These are phyloP conservation scores for Diaporthe citri DNA, from an alignment of 2,329 filamentous ascomycete species.

Conservation along the genomic window DNA sequence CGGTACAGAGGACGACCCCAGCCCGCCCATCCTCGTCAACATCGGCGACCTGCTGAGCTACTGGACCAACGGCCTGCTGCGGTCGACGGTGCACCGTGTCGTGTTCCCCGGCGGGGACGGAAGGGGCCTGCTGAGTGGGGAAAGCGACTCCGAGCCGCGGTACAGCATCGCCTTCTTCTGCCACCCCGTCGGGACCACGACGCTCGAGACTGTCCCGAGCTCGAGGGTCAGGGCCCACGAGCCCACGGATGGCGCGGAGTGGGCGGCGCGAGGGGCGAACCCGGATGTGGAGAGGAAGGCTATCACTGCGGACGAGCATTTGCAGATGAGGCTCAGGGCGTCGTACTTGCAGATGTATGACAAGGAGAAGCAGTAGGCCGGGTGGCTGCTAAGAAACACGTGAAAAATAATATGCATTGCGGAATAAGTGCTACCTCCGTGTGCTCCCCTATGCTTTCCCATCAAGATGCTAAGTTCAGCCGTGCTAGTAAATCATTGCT, in stretches of 20 bases:
- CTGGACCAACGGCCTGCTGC: conserved; percentile 91
- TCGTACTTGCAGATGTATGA: conserved; percentile 70
- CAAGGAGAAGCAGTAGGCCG: conserved; percentile 29
- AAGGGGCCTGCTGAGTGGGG: conserved; percentile 56
- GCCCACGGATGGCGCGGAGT: conserved; percentile 43
- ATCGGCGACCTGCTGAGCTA: conserved; percentile 79
- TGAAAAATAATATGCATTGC: neutral
- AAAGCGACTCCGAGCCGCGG: conserved; percentile 63
- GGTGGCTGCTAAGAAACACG: neutral
- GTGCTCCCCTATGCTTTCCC: neutral
- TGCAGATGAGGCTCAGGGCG: conserved; percentile 70
- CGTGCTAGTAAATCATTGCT: conserved; percentile 7
- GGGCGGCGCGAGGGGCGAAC: conserved; percentile 47
- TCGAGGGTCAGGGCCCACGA: conserved; percentile 60
- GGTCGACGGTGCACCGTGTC: conserved; percentile 90
- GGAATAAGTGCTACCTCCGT: neutral
- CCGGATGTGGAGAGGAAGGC: conserved; percentile 66
- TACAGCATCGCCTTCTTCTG: conserved; percentile 79
- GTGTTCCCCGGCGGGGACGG: conserved; percentile 70
- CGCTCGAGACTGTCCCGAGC: conserved; percentile 71
- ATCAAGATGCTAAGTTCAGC: neutral
- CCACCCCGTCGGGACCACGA: conserved; percentile 68
- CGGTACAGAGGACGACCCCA: conserved; percentile 68
- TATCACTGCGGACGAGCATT: conserved; percentile 73
- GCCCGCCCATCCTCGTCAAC: conserved; percentile 85